Base-by-base conservation (phyloP, 1,139 yeast genomes). In the Hanseniaspora sp. region DNA sequence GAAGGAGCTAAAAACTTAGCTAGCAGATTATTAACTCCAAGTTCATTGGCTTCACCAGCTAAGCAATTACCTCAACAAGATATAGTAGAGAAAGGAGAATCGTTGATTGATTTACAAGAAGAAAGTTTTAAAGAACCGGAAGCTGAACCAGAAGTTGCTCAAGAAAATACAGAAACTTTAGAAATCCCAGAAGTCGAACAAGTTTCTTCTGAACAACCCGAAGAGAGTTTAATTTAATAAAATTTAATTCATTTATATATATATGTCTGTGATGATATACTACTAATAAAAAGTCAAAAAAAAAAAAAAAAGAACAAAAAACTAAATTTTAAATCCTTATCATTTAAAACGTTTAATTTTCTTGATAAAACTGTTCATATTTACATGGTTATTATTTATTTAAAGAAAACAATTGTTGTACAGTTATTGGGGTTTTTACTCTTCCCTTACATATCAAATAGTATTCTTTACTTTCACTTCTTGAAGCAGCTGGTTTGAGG, bases 381-480 rank as follows among this genome's bases (percentile, higher is more conserved):
- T 23, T 23, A 23, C 23, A 23, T 23, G 23, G 4, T 23, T 23
- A 23, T 23, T 23, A 4, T 23, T 23, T 23, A 23, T 23, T 23
- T 23, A 4, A 23, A 4, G 23, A 77, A 82, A 2, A 80, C 79
- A 13, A 66, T 64, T 51, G 49, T 40, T 45, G 37, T 5, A 51
- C 44, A 17, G 71, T 54, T 58, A 78, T 76, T 56, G 81, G 80
- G 7, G 77, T 71, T 12, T 63, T 59, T 41, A 71, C 71, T 63
- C 79, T 80, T 11, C 72, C 71, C 38, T 71, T 65, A 48, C 90
- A 86, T 2, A 92, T 75, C 62, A 86, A 82, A 65, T 84, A 87
- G 57, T 80, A 69, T 64, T 88, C 96, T 47, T 74, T 75, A 1
- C 85, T 79, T 58, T 78, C 85, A 12, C 69, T 64, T 44, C 88